Evolutionary conservation across 2,329 filamentous ascomycete species (phyloP).

Genomic region (Exophiala spinifera): DNA sequence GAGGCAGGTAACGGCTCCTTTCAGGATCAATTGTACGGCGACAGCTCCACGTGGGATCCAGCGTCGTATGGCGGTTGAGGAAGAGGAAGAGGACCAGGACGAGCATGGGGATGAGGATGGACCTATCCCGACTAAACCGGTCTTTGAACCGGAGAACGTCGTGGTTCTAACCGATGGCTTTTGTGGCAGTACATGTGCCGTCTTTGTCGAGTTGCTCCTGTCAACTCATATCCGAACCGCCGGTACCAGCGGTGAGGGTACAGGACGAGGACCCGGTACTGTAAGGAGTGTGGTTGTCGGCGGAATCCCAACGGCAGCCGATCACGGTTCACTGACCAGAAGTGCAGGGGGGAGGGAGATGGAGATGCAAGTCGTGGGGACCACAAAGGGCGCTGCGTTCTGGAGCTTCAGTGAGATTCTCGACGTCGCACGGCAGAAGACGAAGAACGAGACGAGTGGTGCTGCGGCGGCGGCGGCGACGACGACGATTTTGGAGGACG

Average conservation of each 20-base stretch:
- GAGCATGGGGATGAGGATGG: too few relatives aligned
- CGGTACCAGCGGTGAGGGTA: too few relatives aligned
- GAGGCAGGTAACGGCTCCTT: not conserved
- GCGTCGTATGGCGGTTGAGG: not conserved
- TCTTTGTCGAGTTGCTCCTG: slow-evolving; percentile 56
- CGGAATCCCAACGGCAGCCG: too few relatives aligned
- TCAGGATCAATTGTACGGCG: slow-evolving; percentile 8
- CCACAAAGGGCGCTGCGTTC: slow-evolving; percentile 10
- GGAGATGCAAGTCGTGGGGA: slow-evolving; percentile 5
- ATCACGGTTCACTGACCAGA: not conserved
- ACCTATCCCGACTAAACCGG: too few relatives aligned
- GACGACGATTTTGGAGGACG: too few relatives aligned
- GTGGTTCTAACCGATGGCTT: slow-evolving; percentile 52
- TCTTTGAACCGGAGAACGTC: slow-evolving; percentile 31
- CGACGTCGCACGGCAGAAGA: not conserved
- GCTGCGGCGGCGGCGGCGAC: too few relatives aligned
- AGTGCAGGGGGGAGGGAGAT: not conserved
- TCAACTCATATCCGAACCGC: not conserved
- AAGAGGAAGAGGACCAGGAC: not conserved
- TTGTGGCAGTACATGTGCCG: slow-evolving; percentile 60
- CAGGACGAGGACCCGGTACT: not conserved
- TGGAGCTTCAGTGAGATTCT: slow-evolving; percentile 5
- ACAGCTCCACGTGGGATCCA: not conserved
- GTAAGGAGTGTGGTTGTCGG: too few relatives aligned
- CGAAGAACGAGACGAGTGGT: too few relatives aligned